Conservation (phyloP, 2,329 filamentous ascomycete species). For the Capronia americana region DNA sequence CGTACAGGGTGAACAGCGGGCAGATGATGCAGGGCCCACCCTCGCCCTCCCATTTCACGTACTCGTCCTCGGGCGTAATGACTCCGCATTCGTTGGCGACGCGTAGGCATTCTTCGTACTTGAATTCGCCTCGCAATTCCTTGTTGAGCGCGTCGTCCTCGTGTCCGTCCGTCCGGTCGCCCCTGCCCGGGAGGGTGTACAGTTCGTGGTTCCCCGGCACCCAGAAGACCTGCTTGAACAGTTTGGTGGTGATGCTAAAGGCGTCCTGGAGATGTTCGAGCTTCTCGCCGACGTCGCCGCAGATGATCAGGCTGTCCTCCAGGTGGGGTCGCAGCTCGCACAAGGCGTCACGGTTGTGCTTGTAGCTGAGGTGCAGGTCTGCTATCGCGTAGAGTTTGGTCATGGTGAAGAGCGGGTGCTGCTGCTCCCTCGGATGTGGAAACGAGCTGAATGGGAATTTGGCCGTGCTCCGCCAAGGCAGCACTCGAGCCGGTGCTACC, state of each 20-base stretch:
- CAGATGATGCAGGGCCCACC: slow-evolving; percentile 58
- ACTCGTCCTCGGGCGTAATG: slow-evolving; percentile 64
- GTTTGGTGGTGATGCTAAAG: slow-evolving; percentile 37
- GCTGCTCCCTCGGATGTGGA: not conserved
- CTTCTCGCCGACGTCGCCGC: slow-evolving; percentile 40
- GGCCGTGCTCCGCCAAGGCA: not conserved
- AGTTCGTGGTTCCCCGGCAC: slow-evolving; percentile 65
- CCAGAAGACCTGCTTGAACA: slow-evolving; percentile 50
- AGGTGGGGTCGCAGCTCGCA: slow-evolving; percentile 33
- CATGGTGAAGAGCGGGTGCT: not conserved
- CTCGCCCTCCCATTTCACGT: slow-evolving; percentile 59
- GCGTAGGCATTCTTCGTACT: slow-evolving; percentile 63
- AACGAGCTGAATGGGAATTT: not conserved
- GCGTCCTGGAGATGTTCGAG: slow-evolving; percentile 38
- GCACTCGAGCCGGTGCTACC: not conserved
- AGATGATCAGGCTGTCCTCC: slow-evolving; percentile 40
- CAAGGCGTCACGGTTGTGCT: slow-evolving; percentile 39
- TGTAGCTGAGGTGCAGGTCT: slow-evolving; percentile 39
- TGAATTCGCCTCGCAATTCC: slow-evolving; percentile 56
- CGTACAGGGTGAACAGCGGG: slow-evolving; percentile 65
- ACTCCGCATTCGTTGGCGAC: slow-evolving; percentile 60
- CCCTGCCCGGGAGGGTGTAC: slow-evolving; percentile 54
- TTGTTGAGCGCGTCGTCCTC: slow-evolving; percentile 33
- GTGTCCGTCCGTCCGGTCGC: slow-evolving; percentile 15
- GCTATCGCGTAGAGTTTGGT: slow-evolving; percentile 41